Base-by-base conservation (phyloP, 768 basidiomycete species). In the Chlorophyllum brunneum region DNA sequence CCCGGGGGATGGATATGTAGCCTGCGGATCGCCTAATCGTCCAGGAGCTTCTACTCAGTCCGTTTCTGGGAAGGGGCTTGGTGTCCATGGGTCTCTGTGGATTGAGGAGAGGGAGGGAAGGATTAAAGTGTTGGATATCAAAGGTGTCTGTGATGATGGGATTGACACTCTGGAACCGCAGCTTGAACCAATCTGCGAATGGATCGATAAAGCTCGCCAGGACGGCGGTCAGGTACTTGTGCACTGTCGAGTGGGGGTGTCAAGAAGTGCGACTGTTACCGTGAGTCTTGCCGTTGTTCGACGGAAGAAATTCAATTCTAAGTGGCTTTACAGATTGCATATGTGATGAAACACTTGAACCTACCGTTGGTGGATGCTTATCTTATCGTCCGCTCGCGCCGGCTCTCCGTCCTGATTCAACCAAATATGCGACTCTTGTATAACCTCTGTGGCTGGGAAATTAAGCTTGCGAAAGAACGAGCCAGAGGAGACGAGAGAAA, bases 161-260 rank as follows among this genome's bases (percentile, higher is more conserved):
- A 95, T 97, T 65, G 94, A 95, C 68, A 92, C 90, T 24, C 79
- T 98, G 24, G 86, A 92, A 61, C 92, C 90, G 5, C 86, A 94
- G 67, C 78, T 98, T 27, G 83, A 83, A 54, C 85, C 87, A 2
- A 89, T 95, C 36, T 92, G 92, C 63, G 86, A 85, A 40, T 98
- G 94, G 91, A 98, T 98, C 59, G 92, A 95, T 61, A 77, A 80
- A 45, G 95, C 93, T 37, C 73, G 92, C 34, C 67, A 71, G 29
- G 79, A 84, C 44, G 94, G 95, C 5, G 95, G 95, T 2, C 88
- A 89, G 63, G 86, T 95, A 29, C 76, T 98, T 46, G 93, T 98
- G 6, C 95, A 98, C 68, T 98, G 95, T 67, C 80, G 94, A n/a
- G 95, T 98, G n/a, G 95, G 95, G n/a, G 95, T 98, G 37, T 91